Evolutionary conservation across 2,329 filamentous ascomycete genomes (phyloP).

Genomic region (Alternaria alternata): DNA sequence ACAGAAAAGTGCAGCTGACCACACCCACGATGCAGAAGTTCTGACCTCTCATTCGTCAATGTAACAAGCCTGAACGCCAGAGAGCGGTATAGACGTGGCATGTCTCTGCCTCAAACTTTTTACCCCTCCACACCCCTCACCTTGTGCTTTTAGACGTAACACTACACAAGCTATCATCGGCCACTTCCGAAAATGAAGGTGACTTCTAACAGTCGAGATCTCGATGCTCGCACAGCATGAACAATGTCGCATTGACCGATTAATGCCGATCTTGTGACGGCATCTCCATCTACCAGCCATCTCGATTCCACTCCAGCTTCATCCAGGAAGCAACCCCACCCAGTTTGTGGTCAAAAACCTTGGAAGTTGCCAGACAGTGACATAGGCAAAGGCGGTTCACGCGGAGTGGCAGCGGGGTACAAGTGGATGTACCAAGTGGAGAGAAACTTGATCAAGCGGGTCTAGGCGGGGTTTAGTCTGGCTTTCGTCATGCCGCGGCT

Average conservation of each 20-base stretch:
- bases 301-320: background rate
- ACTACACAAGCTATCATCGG: slow-evolving; percentile 8
- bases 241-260: slow-evolving; percentile 6
- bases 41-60: slow-evolving; percentile 13
- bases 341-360: background rate
- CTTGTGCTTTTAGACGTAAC: slow-evolving; percentile 1
- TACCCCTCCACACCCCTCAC: slow-evolving; percentile 14
- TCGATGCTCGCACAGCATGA: slow-evolving; percentile 11
- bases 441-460: background rate
- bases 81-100: slow-evolving; percentile 22
- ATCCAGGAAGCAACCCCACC: background rate
- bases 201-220: background rate
- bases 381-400: slow-evolving; percentile 17
- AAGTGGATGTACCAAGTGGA: background rate
- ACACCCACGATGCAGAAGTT: slow-evolving; percentile 13
- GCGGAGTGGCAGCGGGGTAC: slow-evolving; percentile 16
- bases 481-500: slow-evolving; percentile 11
- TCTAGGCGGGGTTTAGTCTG: slow-evolving; percentile 9
- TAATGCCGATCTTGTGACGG: slow-evolving; percentile 1
- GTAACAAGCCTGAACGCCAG: background rate
- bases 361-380: background rate
- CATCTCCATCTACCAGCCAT: slow-evolving; percentile 7
- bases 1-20: slow-evolving; percentile 22
- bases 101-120: slow-evolving; percentile 10
- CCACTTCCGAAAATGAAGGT: slow-evolving; percentile 12